These are phyloP conservation scores for Sugiyamaella sp. DNA, from an alignment of 1,139 yeast species.

Conservation along the genomic window DNA sequence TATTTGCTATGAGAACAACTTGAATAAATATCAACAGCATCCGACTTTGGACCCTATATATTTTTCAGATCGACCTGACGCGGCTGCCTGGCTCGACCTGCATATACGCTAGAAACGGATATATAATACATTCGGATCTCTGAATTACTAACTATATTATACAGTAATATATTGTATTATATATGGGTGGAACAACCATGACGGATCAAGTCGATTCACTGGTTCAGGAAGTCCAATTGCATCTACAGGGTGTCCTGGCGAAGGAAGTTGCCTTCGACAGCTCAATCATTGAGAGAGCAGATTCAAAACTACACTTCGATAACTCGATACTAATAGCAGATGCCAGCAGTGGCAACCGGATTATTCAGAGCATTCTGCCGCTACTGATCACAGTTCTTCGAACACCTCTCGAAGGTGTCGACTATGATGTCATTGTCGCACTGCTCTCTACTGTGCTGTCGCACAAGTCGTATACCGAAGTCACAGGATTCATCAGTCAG, in stretches of 20 bases:
- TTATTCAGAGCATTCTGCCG: conserved; percentile 28
- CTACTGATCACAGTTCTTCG: conserved; percentile 27
- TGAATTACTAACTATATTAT: neutral
- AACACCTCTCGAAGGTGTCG: conserved; percentile 23
- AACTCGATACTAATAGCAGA: conserved; percentile 23
- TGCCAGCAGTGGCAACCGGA: conserved; percentile 20
- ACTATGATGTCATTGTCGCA: conserved; percentile 26
- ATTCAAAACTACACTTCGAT: conserved; percentile 28
- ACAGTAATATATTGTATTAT: neutral
- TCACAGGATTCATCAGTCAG: conserved; percentile 27
- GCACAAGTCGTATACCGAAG: conserved; percentile 31
- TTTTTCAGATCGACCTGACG: too few relatives aligned
- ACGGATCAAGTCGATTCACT: neutral
- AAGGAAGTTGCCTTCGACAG: conserved; percentile 20
- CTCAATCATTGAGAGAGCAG: conserved; percentile 26
- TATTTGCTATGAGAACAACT: too few relatives aligned
- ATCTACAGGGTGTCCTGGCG: conserved; percentile 7
- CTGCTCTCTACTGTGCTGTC: conserved; percentile 31
- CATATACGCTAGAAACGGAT: too few relatives aligned
- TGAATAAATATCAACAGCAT: too few relatives aligned
- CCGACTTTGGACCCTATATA: too few relatives aligned
- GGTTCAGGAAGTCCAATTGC: conserved; percentile 2
- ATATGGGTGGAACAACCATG: neutral
- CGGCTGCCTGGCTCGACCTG: too few relatives aligned
- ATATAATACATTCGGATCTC: neutral